A percentile compares a stretch with the other conserved stretches of the same genome.
phyloP scores from a whole-genome alignment of 2,329 filamentous ascomycete species.

The Aspergillus sp. region DNA sequence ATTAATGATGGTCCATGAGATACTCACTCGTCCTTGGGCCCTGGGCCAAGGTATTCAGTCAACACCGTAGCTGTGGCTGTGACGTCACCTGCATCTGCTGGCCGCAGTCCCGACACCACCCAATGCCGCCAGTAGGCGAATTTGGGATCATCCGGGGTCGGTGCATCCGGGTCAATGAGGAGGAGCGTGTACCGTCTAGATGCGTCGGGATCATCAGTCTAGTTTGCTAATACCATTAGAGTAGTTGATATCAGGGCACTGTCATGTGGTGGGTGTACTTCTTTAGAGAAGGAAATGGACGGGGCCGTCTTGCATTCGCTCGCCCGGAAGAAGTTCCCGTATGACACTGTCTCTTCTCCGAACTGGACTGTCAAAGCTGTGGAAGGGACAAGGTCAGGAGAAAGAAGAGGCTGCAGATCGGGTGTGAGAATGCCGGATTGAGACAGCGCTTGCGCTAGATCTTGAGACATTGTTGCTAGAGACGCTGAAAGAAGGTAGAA shows the following conservation, averaged over 20 bases:
- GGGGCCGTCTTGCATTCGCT: constrained; percentile 14
- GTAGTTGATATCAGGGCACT: neutral
- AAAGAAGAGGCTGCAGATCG: constrained; percentile 6
- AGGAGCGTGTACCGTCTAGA: constrained; percentile 11
- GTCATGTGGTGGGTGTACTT: neutral
- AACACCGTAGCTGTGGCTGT: neutral
- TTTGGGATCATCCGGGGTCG: constrained; percentile 16
- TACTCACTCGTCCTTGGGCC: constrained; percentile 18
- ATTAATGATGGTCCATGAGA: neutral
- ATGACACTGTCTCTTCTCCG: constrained; percentile 2
- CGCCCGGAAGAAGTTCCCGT: constrained; percentile 13
- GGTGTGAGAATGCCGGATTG: neutral
- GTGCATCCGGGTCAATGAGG: constrained; percentile 14
- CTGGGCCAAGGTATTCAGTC: constrained; percentile 17
- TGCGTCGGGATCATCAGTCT: neutral
- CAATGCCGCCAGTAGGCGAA: constrained; percentile 19
- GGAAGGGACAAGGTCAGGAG: constrained; percentile 7
- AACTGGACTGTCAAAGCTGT: constrained; percentile 7
- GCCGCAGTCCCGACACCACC: constrained; percentile 11
- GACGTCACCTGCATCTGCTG: neutral
- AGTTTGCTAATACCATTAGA: too few relatives aligned
- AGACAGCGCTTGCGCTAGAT: neutral
- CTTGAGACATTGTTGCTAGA: neutral
- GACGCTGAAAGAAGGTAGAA: too few relatives aligned
- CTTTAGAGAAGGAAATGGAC: constrained; percentile 10